Percentiles rank a stretch among this genome's conserved stretches.
These are phyloP conservation scores for Fusarium lateritium DNA, from an alignment of 2,329 filamentous ascomycete genomes.

Conservation along the genomic window DNA sequence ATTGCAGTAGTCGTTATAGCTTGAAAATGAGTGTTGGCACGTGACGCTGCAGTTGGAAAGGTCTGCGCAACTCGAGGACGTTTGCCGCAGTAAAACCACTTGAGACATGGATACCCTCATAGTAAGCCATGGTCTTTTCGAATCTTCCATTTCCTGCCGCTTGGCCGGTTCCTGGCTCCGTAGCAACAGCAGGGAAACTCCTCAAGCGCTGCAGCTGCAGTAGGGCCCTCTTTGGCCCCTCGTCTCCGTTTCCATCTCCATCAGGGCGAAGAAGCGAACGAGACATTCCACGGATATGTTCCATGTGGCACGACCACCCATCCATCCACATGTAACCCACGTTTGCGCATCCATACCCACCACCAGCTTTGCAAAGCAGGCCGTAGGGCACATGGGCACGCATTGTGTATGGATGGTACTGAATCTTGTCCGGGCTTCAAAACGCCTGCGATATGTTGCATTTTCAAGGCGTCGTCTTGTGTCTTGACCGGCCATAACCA, in stretches of 20 bases:
- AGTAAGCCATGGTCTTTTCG: slow-evolving; percentile 5
- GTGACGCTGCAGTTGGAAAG: too few species aligned
- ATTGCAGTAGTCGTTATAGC: neutral
- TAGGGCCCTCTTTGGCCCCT: slow-evolving; percentile 28
- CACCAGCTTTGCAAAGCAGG: neutral
- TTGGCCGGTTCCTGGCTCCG: slow-evolving; percentile 27
- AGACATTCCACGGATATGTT: slow-evolving; percentile 33
- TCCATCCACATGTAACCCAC: slow-evolving; percentile 32
- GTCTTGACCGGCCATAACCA: neutral
- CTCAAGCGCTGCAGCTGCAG: slow-evolving; percentile 24
- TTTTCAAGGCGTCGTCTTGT: neutral
- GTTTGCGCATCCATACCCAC: slow-evolving; percentile 25
- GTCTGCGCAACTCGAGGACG: neutral
- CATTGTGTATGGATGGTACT: slow-evolving; percentile 4
- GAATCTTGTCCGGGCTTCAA: slow-evolving; percentile 2
- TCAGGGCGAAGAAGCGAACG: slow-evolving; percentile 29
- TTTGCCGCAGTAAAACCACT: too few species aligned
- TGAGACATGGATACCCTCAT: too few species aligned
- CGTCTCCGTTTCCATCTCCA: slow-evolving; percentile 16
- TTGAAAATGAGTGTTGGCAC: neutral
- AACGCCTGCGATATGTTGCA: neutral
- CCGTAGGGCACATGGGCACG: slow-evolving; percentile 6
- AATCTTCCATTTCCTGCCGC: slow-evolving; percentile 1
- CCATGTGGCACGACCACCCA: slow-evolving; percentile 31
- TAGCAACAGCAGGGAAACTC: slow-evolving; percentile 20